Evolutionary conservation across 306 rosid genomes (phyloP).

Genomic region (Vachellia pachyceras): DNA sequence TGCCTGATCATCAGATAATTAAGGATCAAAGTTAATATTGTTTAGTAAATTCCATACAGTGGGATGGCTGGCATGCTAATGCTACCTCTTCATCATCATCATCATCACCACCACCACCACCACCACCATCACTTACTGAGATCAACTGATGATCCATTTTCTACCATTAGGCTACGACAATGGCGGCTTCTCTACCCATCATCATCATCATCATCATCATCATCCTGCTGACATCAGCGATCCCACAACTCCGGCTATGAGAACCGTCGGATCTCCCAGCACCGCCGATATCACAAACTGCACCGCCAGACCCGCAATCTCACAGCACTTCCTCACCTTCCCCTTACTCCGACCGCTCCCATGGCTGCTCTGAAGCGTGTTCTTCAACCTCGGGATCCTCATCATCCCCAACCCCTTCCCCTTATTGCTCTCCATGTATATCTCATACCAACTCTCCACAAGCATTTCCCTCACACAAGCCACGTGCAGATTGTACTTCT

Average conservation of each 20-base stretch:
- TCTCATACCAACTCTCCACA: conserved; percentile 79
- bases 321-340: conserved; percentile 75
- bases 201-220: conserved; percentile 46
- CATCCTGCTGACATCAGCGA: conserved; percentile 59
- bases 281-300: conserved; percentile 87
- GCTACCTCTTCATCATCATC: too few species aligned
- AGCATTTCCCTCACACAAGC: conserved; percentile 92
- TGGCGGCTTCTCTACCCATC: not conserved
- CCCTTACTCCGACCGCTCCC: conserved; percentile 48
- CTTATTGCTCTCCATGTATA: conserved; percentile 47
- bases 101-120: too few species aligned
- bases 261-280: conserved; percentile 85
- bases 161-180: too few species aligned
- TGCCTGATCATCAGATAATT: too few species aligned
- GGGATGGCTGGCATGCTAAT: too few species aligned
- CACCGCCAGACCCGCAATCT: conserved; percentile 81
- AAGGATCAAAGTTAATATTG: too few species aligned
- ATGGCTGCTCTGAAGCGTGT: conserved; percentile 55
- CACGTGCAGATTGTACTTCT: conserved; percentile 85
- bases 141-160: too few species aligned
- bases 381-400: conserved; percentile 56
- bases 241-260: conserved; percentile 85
- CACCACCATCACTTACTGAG: too few species aligned
- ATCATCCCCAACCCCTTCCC: conserved; percentile 44
- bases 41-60: too few species aligned